Base-by-base conservation (phyloP, 2,329 filamentous ascomycete species). In the Fusarium sp. region DNA sequence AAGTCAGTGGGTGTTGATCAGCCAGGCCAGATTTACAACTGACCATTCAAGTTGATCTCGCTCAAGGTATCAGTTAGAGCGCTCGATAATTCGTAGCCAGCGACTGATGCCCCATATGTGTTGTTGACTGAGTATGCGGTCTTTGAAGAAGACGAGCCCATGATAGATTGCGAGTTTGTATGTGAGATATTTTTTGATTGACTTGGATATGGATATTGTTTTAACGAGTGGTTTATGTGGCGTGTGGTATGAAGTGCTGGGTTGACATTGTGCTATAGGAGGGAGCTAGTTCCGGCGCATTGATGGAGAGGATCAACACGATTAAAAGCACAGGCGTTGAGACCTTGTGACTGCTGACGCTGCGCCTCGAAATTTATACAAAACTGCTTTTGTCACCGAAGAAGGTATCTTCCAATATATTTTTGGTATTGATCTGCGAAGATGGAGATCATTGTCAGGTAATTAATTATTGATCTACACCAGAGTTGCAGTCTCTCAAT, bases 121-220 rank as follows among this genome's bases (percentile, higher is more conserved):
- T 70, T 72, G 29, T 68, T 42, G 18, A 33, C 45, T 33, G 71
- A 73, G 20, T 60, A 56, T 46, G 68, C 57, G 36, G 52, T 61
- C 36, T 58, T 74, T n/a, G 71, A 74, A 25, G 29, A 50, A 7
- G 60, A 69, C 18, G 65, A 59, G 13, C 64, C 71, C 71, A 73
- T 73, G 27, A 29, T 35, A 10, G 29, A 15, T 8, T n/a, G 22
- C 4, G 20, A 18, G 33, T 22, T 41, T 33, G 12, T 27, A 35
- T 18, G 6, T 17, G 33, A 29, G n/a, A 17, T 41, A 31, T 27
- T 35, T 20, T 7, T 29, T 57, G n/a, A 17, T 15, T 2, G 3
- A 25, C 13, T 15, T 36, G 31, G 18, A 15, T 29, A 10, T 6
- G 3, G 3, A n/a, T 35, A 12, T 36, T 29, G 25, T 38, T 46